phyloP scores from a whole-genome alignment of 148 eudicot genomes.

The Camellia sinensis region DNA sequence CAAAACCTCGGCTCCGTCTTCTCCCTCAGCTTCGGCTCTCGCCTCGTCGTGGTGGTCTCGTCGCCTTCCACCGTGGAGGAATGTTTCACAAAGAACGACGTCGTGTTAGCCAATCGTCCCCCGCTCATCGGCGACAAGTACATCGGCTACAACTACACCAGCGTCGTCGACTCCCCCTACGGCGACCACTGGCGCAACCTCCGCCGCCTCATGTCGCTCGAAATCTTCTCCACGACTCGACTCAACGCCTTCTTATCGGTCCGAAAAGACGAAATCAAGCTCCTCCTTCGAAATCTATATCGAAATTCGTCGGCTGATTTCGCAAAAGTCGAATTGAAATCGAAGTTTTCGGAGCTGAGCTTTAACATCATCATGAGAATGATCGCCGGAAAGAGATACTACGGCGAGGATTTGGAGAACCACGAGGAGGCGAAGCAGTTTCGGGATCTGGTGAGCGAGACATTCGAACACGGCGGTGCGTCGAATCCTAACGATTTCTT shows the following conservation, averaged over 20 bases:
- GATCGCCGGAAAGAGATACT: not conserved
- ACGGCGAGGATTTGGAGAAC: no score
- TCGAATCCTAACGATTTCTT: constrained; percentile 15
- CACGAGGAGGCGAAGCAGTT: not conserved
- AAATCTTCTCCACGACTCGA: constrained; percentile 17
- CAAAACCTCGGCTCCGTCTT: constrained; percentile 14
- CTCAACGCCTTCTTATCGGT: constrained; percentile 19
- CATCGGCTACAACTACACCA: not conserved
- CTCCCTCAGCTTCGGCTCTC: not conserved
- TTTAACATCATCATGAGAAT: not conserved
- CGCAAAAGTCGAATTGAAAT: no score
- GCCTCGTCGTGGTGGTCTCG: constrained; percentile 18
- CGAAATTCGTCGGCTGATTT: no score
- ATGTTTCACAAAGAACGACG: not conserved
- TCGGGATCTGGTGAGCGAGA: constrained; percentile 6
- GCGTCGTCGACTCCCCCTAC: constrained; percentile 16
- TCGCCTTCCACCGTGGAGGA: constrained; percentile 15
- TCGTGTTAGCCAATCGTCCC: not conserved
- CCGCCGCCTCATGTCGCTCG: constrained; percentile 11
- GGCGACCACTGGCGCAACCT: no score
- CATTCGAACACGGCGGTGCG: not conserved
- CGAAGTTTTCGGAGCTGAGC: no score
- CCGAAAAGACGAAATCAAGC: constrained; percentile 20
- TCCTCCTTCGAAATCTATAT: not conserved
- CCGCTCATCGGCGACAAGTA: not conserved